These are phyloP conservation scores for Cetradonia linearis DNA, from an alignment of 495 filamentous ascomycete genomes.

Conservation along the genomic window DNA sequence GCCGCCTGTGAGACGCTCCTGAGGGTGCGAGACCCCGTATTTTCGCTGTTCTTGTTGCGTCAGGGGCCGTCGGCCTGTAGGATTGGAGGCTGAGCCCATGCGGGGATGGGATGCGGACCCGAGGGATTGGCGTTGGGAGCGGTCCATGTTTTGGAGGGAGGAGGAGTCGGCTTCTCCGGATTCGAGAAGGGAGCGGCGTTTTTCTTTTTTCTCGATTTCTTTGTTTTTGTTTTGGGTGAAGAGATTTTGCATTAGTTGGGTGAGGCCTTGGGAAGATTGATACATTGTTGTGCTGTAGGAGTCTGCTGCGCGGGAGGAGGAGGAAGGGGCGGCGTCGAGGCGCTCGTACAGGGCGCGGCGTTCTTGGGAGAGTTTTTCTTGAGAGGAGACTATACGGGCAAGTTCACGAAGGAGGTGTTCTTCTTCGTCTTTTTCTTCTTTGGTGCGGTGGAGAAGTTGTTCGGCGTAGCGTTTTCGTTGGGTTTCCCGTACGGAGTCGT, in stretches of 20 bases:
- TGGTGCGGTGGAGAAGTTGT: slow-evolving; percentile 63
- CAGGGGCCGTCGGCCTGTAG: slow-evolving; percentile 22
- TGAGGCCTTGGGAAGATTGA: slow-evolving; percentile 66
- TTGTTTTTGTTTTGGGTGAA: slow-evolving; percentile 31
- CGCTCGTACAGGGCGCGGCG: slow-evolving; percentile 82
- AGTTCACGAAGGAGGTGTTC: slow-evolving; percentile 79
- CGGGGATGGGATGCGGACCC: slow-evolving; percentile 25
- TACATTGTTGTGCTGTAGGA: slow-evolving; percentile 51
- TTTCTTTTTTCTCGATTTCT: slow-evolving; percentile 76
- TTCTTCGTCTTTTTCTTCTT: slow-evolving; percentile 83
- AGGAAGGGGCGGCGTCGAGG: slow-evolving; percentile 66
- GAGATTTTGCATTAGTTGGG: slow-evolving; percentile 69
- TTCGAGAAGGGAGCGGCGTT: slow-evolving; percentile 56
- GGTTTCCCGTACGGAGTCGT: slow-evolving; percentile 65
- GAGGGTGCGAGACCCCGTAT: slow-evolving; percentile 76
- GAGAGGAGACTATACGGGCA: slow-evolving; percentile 73
- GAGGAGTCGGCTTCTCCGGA: slow-evolving; percentile 32
- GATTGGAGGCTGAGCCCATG: slow-evolving; percentile 32
- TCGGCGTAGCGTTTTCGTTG: slow-evolving; percentile 76
- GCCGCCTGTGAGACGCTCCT: slow-evolving; percentile 66
- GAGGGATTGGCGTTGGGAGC: slow-evolving; percentile 29
- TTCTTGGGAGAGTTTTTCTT: slow-evolving; percentile 73
- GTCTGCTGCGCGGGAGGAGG: slow-evolving; percentile 39
- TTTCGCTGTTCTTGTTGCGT: slow-evolving; percentile 48
- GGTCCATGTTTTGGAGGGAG: slow-evolving; percentile 30